Evolutionary conservation across 1,139 yeast genomes (phyloP), one percentile per base, ranked within the genome.

Genomic region (Blastobotrys capitulatus): DNA sequence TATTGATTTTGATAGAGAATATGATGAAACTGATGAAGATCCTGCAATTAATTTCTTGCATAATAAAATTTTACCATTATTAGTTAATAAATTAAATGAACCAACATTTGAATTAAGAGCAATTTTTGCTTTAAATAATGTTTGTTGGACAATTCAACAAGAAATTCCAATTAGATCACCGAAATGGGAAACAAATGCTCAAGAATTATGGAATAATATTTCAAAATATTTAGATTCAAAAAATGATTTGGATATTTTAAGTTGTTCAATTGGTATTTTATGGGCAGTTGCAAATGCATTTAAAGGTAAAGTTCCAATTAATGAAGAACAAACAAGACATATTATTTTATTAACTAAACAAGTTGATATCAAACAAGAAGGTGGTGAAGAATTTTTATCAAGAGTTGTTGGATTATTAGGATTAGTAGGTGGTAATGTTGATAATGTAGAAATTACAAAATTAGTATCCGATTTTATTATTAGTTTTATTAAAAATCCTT

Each of bases 91-190:
- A 10, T 31, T 62, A n/a, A 36, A 48, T 4, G 46, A 51, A 20
- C 47, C 54, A 12, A 56, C 59, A 22, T 57, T 57, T 20, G 47
- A 76, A 29, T 73, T 78, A 25, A 79, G 85, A 57, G 74, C 82
- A 1, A 68, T 86, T 48, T 74, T 79, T 16, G 80, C 86, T 15
- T 73, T 88, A 61, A 88, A 87, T 65, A 90, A 90, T 50, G 49
- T 65, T 19, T 61, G 68, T 15, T 69, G 73, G 74, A 58, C 13
- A 48, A 62, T 35, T 52, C 57, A 32, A 51, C 42, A 27, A 18
- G 55, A 50, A 48, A 49, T 53, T 15, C 55, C 57, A 18, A 41
- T 54, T 12, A 47, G 49, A 6, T 46, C 54, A 7, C 45, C 52
- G 6, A 49, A 49, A 25, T 68, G 70, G 70, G 49, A 48, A 25